Evolutionary conservation across 352 stramenopile genomes (phyloP).

Genomic region (Aphanomyces stellatus): DNA sequence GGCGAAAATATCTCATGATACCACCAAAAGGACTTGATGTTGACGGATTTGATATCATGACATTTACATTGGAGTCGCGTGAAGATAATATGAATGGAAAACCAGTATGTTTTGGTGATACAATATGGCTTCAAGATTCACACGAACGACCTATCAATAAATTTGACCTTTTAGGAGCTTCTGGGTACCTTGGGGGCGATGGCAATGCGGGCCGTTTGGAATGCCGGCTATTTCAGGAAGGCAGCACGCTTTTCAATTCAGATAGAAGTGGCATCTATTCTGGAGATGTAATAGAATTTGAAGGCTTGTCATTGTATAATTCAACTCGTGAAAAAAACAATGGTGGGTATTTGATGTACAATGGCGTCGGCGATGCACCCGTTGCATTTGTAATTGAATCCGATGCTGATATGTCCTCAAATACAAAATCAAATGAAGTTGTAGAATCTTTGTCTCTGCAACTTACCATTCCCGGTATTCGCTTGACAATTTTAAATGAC

Average conservation of each 20-base stretch:
- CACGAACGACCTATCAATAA: conserved; percentile 26
- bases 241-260: conserved; percentile 75
- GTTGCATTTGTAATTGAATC: conserved; percentile 53
- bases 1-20: conserved; percentile 16
- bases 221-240: conserved; percentile 79
- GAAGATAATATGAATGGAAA: conserved; percentile 30
- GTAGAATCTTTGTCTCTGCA: conserved; percentile 26
- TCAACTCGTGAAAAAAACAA: neutral
- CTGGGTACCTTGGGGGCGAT: conserved; percentile 72
- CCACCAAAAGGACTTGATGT: neutral
- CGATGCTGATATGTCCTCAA: neutral
- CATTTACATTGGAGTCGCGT: neutral
- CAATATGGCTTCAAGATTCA: conserved; percentile 58
- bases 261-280: conserved; percentile 68
- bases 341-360: conserved; percentile 82
- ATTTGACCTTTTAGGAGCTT: conserved; percentile 71
- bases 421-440: neutral
- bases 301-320: conserved; percentile 71
- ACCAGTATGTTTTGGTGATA: conserved; percentile 68
- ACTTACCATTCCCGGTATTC: conserved; percentile 63
- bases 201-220: conserved; percentile 60
- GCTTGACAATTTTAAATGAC: conserved; percentile 78
- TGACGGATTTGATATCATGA: neutral
- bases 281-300: conserved; percentile 64
- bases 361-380: conserved; percentile 70